phyloP scores from a whole-genome alignment of 2,329 filamentous ascomycete species.

The Botrytis byssoidea region DNA sequence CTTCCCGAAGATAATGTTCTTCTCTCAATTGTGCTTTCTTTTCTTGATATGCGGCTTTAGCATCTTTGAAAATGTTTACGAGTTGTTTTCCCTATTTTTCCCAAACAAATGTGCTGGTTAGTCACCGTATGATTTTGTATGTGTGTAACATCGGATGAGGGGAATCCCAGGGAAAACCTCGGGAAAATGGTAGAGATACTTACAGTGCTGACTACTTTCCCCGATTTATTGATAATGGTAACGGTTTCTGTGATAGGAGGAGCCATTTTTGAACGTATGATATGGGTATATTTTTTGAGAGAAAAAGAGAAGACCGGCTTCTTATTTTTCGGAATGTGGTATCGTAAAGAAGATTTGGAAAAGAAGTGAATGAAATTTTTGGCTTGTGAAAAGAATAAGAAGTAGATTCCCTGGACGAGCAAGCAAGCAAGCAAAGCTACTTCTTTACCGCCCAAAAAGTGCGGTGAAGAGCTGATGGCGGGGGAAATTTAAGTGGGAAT shows the following conservation, averaged over 20 bases:
- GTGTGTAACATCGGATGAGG: conserved; percentile 5
- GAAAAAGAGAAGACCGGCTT: conserved; percentile 17
- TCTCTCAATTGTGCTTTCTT: conserved; percentile 80
- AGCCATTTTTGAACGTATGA: conserved; percentile 17
- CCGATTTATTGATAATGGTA: conserved; percentile 86
- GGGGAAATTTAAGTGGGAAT: conserved; percentile 13
- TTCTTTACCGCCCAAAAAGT: conserved; percentile 19
- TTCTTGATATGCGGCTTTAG: conserved; percentile 81
- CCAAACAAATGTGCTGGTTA: conserved; percentile 19
- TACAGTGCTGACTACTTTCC: conserved; percentile 87
- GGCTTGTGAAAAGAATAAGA: conserved; percentile 13
- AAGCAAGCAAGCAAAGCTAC: neutral
- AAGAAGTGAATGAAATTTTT: neutral
- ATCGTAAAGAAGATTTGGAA: neutral
- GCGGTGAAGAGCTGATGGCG: conserved; percentile 16
- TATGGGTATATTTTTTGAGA: neutral
- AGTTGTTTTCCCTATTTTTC: conserved; percentile 76
- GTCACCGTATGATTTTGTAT: conserved; percentile 8
- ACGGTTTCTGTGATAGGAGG: conserved; percentile 64
- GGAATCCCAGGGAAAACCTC: conserved; percentile 6
- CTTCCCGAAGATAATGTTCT: conserved; percentile 59
- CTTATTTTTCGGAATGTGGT: neutral
- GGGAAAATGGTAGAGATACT: conserved; percentile 39
- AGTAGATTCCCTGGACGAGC: neutral
- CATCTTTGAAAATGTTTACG: conserved; percentile 87